phyloP scores from a whole-genome alignment of 164 flowering plant species.

The Vitis cinerea region DNA sequence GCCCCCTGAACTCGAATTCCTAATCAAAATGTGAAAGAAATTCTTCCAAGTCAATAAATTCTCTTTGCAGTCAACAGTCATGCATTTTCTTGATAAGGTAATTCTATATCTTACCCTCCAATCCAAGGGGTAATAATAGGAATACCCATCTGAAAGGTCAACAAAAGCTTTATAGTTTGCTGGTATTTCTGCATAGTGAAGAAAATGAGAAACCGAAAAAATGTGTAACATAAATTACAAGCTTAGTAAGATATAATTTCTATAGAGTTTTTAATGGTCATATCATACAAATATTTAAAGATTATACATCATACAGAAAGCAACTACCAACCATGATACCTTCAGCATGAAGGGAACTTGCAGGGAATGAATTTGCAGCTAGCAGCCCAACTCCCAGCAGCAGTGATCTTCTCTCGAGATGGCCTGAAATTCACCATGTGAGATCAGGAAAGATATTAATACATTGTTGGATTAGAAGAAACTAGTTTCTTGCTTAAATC shows the following conservation, averaged over 20 bases:
- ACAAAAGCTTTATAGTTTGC: conserved; percentile 57
- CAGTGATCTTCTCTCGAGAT: conserved; percentile 47
- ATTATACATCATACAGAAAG: neutral
- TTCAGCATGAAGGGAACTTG: conserved; percentile 52
- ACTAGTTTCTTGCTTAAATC: neutral
- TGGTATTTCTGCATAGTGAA: conserved; percentile 52
- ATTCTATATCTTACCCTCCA: conserved; percentile 58
- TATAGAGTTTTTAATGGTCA: no score
- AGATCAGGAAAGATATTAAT: neutral
- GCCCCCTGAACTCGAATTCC: conserved; percentile 82
- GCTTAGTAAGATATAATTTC: neutral
- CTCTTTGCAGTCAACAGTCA: neutral
- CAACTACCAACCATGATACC: conserved; percentile 33
- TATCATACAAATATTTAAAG: neutral
- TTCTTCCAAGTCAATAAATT: neutral
- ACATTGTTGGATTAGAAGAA: no score
- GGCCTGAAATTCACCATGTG: conserved; percentile 29
- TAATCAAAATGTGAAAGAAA: conserved; percentile 18
- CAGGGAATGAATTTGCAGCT: conserved; percentile 40
- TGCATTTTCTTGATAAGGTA: neutral
- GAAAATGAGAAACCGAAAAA: neutral
- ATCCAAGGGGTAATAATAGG: conserved; percentile 82
- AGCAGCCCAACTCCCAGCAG: conserved; percentile 60
- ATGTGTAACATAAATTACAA: neutral
- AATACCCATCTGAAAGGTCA: conserved; percentile 76